Conservation (phyloP, 2,329 filamentous ascomycete species). For the Fusarium equiseti region DNA sequence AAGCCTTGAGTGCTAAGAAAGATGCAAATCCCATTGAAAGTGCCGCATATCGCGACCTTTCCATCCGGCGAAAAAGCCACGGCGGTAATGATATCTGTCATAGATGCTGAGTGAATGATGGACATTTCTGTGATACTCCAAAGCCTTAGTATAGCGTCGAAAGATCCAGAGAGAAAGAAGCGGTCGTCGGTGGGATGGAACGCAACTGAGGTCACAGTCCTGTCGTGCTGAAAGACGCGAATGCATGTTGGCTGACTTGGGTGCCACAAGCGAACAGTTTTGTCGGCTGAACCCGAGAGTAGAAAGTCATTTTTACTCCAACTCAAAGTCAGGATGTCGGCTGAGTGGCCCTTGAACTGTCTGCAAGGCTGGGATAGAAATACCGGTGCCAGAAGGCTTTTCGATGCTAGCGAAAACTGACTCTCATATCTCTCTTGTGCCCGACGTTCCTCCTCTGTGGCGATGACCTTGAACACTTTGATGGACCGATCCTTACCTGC, state of each 20-base stretch:
- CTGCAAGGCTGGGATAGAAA: not conserved
- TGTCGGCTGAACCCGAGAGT: not conserved
- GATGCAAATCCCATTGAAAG: not conserved
- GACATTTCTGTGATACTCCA: not conserved
- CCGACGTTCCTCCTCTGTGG: not conserved
- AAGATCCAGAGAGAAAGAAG: not conserved
- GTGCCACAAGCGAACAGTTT: not conserved
- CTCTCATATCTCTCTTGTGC: not conserved
- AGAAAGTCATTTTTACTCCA: not conserved
- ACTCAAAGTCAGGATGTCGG: not conserved
- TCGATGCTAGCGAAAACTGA: not conserved
- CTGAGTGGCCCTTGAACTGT: not conserved
- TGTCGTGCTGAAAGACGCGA: not conserved
- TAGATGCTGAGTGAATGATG: not conserved
- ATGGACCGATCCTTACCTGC: not conserved
- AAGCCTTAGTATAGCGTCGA: not conserved
- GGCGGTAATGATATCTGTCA: not conserved
- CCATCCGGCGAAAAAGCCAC: not conserved
- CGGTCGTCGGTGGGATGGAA: not conserved
- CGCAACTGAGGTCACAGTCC: not conserved
- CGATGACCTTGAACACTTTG: not conserved
- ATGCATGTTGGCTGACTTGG: not conserved
- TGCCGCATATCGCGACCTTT: not conserved
- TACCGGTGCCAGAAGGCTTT: not conserved
- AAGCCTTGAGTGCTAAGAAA: not conserved